Conservation (phyloP, 352 stramenopile species). For the Globisporangium ultimum region DNA sequence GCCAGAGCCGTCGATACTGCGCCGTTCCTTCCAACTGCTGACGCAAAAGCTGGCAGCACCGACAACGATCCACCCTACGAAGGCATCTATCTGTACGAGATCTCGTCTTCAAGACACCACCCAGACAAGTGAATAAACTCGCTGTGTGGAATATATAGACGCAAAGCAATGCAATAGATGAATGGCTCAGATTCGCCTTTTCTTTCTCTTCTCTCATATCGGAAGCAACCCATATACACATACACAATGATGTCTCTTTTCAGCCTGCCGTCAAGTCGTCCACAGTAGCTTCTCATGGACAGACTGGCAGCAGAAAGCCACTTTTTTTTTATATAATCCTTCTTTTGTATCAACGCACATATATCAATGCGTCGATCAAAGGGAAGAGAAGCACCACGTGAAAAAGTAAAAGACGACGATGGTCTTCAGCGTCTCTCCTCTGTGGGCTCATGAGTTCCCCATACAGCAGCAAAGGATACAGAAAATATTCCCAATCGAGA, state of each 20-base stretch:
- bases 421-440: slow-evolving; percentile 8
- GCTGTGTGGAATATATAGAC: too few species aligned
- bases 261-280: background rate
- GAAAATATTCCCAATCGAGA: slow-evolving; percentile 12
- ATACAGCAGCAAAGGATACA: too few species aligned
- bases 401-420: slow-evolving; percentile 7
- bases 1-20: slow-evolving; percentile 28
- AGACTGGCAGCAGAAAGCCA: slow-evolving; percentile 1
- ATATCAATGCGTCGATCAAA: too few species aligned
- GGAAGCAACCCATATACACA: slow-evolving; percentile 3
- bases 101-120: slow-evolving; percentile 15
- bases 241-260: slow-evolving; percentile 11
- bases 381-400: background rate
- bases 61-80: slow-evolving; percentile 20
- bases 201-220: slow-evolving; percentile 35
- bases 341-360: too few species aligned
- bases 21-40: slow-evolving; percentile 16
- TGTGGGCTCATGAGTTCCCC: too few species aligned
- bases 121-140: background rate
- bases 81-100: slow-evolving; percentile 63
- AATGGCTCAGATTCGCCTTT: slow-evolving; percentile 81
- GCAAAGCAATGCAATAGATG: slow-evolving; percentile 2
- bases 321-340: slow-evolving; percentile 15
- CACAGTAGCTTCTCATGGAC: slow-evolving; percentile 1
- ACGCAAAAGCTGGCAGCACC: background rate